Percentiles rank a stretch among this genome's conserved stretches.
These are phyloP conservation scores for Silene latifolia DNA, from an alignment of 148 eudicot species.

Conservation along the genomic window DNA sequence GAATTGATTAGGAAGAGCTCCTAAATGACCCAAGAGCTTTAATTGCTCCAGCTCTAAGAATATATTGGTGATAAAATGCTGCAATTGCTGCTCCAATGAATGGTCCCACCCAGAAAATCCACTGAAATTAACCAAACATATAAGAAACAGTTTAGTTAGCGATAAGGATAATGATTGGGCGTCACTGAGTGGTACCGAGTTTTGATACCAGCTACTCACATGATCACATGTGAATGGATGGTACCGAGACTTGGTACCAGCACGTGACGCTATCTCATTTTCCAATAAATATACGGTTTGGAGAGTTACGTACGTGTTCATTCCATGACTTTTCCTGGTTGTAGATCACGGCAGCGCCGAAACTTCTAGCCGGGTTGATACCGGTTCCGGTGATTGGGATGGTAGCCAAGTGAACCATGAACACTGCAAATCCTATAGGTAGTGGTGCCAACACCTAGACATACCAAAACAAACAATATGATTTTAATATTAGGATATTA, in stretches of 20 bases:
- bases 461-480: neutral
- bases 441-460: conserved; percentile 13
- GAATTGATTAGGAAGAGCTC: conserved; percentile 16
- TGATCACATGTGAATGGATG: too few species aligned
- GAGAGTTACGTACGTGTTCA: neutral
- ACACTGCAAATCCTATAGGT: conserved; percentile 12
- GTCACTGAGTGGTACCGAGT: too few species aligned
- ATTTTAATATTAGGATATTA: too few species aligned
- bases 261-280: too few species aligned
- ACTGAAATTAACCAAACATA: neutral
- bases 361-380: conserved; percentile 11
- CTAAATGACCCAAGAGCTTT: conserved; percentile 56
- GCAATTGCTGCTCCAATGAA: conserved; percentile 56
- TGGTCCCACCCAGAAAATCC: conserved; percentile 46
- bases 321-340: conserved; percentile 10
- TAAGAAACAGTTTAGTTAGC: too few species aligned
- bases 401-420: conserved; percentile 10
- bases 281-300: too few species aligned
- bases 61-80: conserved; percentile 51
- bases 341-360: conserved; percentile 9
- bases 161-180: too few species aligned
- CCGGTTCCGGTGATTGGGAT: conserved; percentile 12
- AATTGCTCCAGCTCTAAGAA: conserved; percentile 38
- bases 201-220: too few species aligned
- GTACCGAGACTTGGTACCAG: too few species aligned